These are phyloP conservation scores for Naganishia cerealis DNA, from an alignment of 1,284 basidiomycete species.

Conservation along the genomic window DNA sequence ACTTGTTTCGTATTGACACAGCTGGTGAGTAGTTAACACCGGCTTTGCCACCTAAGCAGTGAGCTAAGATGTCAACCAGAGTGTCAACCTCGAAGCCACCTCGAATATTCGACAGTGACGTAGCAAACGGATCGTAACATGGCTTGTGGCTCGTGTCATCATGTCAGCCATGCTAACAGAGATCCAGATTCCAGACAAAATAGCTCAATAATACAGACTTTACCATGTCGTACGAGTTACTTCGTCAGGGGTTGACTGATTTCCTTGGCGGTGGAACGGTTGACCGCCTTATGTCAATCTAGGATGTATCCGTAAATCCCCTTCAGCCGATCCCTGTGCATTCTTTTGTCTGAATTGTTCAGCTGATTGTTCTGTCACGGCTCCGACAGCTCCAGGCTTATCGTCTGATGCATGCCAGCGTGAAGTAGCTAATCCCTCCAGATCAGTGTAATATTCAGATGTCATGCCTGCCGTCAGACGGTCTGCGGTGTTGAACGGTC, in stretches of 20 bases:
- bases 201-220: background rate
- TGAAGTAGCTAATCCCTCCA: constrained; percentile 58
- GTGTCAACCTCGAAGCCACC: too few species aligned
- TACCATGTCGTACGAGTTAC: background rate
- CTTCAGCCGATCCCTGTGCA: constrained; percentile 30
- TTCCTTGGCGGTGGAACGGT: background rate
- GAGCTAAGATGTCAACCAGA: too few species aligned
- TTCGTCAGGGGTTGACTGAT: background rate
- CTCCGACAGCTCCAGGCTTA: background rate
- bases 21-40: too few species aligned
- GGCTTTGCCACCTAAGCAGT: too few species aligned
- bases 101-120: too few species aligned
- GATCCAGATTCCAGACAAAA: too few species aligned
- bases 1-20: too few species aligned
- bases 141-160: too few species aligned
- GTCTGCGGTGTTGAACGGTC: constrained; percentile 78
- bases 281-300: constrained; percentile 38
- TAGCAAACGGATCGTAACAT: too few species aligned
- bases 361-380: background rate
- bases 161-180: too few species aligned
- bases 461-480: constrained; percentile 73
- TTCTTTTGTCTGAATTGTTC: background rate
- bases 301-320: constrained; percentile 48
- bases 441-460: constrained; percentile 68
- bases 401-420: constrained; percentile 48